Percentiles rank a stretch among this genome's conserved stretches.
Conservation (phyloP, 441 rosid genomes). For the Gossypium gossypioides region DNA sequence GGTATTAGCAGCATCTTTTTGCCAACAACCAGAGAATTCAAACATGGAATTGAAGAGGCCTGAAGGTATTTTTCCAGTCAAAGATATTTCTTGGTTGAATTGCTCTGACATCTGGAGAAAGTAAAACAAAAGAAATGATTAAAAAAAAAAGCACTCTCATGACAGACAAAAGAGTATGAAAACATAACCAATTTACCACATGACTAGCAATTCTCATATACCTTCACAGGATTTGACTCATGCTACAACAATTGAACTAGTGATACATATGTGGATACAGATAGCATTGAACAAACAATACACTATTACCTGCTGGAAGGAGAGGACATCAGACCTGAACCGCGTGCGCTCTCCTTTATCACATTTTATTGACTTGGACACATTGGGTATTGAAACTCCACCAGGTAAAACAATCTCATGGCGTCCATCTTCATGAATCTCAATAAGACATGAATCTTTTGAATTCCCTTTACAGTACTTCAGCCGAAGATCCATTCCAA, state of each 20-base stretch:
- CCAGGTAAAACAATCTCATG: constrained; percentile 69
- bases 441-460: constrained; percentile 45
- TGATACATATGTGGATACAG: neutral
- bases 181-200: neutral
- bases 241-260: neutral
- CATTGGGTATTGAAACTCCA: constrained; percentile 63
- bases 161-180: neutral
- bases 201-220: neutral
- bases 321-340: constrained; percentile 70
- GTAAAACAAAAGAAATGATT: neutral
- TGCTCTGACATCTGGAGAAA: constrained; percentile 82
- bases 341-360: constrained; percentile 87
- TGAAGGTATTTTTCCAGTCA: constrained; percentile 86
- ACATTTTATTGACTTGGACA: constrained; percentile 74
- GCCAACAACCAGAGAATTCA: constrained; percentile 81
- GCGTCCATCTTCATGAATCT: constrained; percentile 50
- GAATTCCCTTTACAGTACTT: constrained; percentile 67
- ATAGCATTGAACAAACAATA: neutral
- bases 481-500: constrained; percentile 65
- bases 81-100: constrained; percentile 79
- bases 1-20: constrained; percentile 81
- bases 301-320: constrained; percentile 73
- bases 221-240: neutral
- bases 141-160: neutral
- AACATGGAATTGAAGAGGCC: constrained; percentile 89